phyloP scores from a whole-genome alignment of 148 eudicot genomes.

The Polygonum maritimum region DNA sequence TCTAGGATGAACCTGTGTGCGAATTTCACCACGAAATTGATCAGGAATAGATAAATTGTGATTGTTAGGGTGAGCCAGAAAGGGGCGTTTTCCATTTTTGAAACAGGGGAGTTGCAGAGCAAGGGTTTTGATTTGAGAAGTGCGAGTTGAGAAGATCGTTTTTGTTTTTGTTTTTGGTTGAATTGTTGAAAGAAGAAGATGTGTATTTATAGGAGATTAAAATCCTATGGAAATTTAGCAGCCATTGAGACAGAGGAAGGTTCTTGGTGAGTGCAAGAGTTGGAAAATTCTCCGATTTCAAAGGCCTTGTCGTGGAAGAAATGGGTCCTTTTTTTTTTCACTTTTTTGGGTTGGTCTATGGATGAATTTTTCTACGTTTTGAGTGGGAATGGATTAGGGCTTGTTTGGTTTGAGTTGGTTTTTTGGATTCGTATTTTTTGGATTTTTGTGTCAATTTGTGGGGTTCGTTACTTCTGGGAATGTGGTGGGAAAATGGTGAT shows the following conservation, averaged over 20 bases:
- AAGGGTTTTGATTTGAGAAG: background rate
- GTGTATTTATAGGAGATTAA: background rate
- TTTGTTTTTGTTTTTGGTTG: background rate
- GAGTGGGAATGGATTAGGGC: background rate
- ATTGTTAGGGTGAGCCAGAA: background rate
- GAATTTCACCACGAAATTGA: background rate
- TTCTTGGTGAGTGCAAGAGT: background rate
- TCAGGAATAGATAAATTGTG: background rate
- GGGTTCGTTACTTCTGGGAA: background rate
- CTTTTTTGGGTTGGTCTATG: background rate
- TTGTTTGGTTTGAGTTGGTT: background rate
- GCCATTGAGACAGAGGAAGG: constrained; percentile 1
- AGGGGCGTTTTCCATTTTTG: constrained; percentile 4
- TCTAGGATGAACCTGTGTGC: background rate
- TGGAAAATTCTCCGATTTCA: background rate
- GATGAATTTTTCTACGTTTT: background rate
- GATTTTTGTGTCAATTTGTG: background rate
- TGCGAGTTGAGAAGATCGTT: background rate
- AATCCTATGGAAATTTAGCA: background rate
- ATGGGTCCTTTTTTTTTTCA: background rate
- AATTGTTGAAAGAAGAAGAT: background rate
- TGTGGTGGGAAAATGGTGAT: background rate
- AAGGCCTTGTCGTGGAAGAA: background rate
- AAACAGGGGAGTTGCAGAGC: background rate
- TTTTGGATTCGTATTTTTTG: background rate